Evolutionary conservation across 176 grass and related monocot species (phyloP).

Genomic region (Zoysia pacifica): DNA sequence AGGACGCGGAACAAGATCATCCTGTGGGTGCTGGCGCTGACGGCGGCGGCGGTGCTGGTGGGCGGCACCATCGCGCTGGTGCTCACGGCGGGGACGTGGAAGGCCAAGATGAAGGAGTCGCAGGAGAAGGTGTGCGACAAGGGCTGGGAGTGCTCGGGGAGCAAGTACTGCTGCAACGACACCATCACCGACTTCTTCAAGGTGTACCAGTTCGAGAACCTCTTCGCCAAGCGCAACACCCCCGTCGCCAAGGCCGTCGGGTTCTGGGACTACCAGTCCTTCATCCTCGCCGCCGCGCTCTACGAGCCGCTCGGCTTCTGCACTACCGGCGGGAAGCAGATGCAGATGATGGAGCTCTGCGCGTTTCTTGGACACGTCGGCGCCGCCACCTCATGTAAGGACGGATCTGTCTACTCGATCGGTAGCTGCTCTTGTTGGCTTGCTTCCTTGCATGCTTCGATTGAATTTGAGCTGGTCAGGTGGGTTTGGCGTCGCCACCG

Average conservation of each 20-base stretch:
- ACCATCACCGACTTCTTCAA: slow-evolving; percentile 98
- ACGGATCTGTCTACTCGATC: background rate
- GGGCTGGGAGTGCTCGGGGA: slow-evolving; percentile 89
- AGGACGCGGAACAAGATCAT: slow-evolving; percentile 45
- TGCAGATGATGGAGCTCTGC: slow-evolving; percentile 89
- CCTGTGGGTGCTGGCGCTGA: slow-evolving; percentile 27
- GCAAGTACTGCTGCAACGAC: slow-evolving; percentile 95
- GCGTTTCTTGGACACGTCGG: slow-evolving; percentile 92
- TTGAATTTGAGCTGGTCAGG: slow-evolving; percentile 36
- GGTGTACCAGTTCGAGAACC: slow-evolving; percentile 97
- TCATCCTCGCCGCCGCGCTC: slow-evolving; percentile 69
- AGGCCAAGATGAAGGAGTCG: slow-evolving; percentile 50
- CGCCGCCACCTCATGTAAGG: slow-evolving; percentile 70
- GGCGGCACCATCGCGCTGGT: slow-evolving; percentile 48
- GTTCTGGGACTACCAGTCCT: slow-evolving; percentile 97
- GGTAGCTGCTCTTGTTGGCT: background rate
- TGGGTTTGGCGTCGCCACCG: slow-evolving; percentile 73
- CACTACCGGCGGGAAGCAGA: slow-evolving; percentile 85
- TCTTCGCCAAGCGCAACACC: slow-evolving; percentile 90
- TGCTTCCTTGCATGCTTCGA: background rate
- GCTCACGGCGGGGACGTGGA: slow-evolving; percentile 52
- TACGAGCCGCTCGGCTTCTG: slow-evolving; percentile 86
- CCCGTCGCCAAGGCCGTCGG: slow-evolving; percentile 72
- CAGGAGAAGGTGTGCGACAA: slow-evolving; percentile 80
- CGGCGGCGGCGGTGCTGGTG: slow-evolving; percentile 38